Conservation (phyloP, 1,284 basidiomycete genomes). For the Xerocomus amazonicus region DNA sequence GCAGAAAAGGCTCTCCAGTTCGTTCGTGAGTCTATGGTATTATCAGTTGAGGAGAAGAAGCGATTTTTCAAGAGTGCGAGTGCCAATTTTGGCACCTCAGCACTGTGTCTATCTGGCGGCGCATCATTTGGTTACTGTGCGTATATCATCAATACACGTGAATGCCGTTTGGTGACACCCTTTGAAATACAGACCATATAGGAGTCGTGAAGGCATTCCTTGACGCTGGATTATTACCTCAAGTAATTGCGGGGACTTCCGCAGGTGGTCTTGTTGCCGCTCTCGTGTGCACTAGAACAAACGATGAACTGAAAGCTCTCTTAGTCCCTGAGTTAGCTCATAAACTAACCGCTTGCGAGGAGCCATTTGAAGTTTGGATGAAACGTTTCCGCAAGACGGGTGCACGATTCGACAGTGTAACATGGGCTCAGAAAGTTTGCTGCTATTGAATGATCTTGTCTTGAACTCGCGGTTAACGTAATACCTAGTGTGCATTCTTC, state of each 20-base stretch:
- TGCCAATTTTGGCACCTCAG: constrained; percentile 86
- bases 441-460: neutral
- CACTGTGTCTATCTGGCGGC: constrained; percentile 91
- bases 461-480: neutral
- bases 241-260: constrained; percentile 89
- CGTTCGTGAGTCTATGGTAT: constrained; percentile 67
- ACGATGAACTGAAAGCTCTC: constrained; percentile 80
- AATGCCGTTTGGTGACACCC: constrained; percentile 7
- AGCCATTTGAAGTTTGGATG: constrained; percentile 76
- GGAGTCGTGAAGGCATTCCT: constrained; percentile 92
- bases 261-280: constrained; percentile 92
- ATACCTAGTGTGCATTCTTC: constrained; percentile 67
- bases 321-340: constrained; percentile 82
- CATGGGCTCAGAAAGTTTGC: constrained; percentile 87
- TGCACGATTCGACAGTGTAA: constrained; percentile 87
- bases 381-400: constrained; percentile 84
- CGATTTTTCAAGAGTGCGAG: constrained; percentile 89
- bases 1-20: constrained; percentile 71
- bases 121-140: constrained; percentile 91
- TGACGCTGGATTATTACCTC: constrained; percentile 83
- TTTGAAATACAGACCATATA: constrained; percentile 64
- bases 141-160: constrained; percentile 18
- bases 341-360: constrained; percentile 89
- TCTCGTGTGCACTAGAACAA: constrained; percentile 81
- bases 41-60: constrained; percentile 86